These are phyloP conservation scores for Bromus sterilis DNA, from an alignment of 176 grass and related monocot species.

Conservation along the genomic window DNA sequence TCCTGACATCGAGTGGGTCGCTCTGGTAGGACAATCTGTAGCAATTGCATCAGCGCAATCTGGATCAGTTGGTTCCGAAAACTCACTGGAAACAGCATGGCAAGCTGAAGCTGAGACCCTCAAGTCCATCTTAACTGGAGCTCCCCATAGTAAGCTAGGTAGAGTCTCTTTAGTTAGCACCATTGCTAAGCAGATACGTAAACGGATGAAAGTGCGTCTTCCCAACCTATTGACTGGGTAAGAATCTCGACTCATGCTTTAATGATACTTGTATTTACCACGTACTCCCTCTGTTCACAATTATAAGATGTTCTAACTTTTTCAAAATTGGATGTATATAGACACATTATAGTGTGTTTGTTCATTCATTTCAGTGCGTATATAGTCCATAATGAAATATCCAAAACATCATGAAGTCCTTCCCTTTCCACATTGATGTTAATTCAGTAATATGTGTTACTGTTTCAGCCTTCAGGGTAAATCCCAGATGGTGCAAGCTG, in stretches of 20 bases:
- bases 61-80: constrained; percentile 67
- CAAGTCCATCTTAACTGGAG: constrained; percentile 60
- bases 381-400: no score
- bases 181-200: constrained; percentile 84
- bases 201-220: constrained; percentile 81
- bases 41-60: constrained; percentile 68
- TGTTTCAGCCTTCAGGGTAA: constrained; percentile 78
- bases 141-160: constrained; percentile 70
- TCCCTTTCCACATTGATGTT: background rate
- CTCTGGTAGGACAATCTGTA: constrained; percentile 86
- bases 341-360: no score
- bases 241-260: constrained; percentile 7
- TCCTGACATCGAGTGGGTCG: constrained; percentile 80
- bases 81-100: constrained; percentile 89
- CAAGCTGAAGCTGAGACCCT: constrained; percentile 74
- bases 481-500: constrained; percentile 83
- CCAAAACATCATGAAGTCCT: background rate
- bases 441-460: background rate
- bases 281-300: no score
- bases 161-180: constrained; percentile 66
- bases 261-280: no score
- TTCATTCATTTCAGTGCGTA: no score
- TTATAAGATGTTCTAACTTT: no score
- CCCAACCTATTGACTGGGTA: constrained; percentile 89
- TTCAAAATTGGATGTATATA: no score